Evolutionary conservation across 1,139 yeast genomes (phyloP).

Genomic region (Suhomyces coccinellae): DNA sequence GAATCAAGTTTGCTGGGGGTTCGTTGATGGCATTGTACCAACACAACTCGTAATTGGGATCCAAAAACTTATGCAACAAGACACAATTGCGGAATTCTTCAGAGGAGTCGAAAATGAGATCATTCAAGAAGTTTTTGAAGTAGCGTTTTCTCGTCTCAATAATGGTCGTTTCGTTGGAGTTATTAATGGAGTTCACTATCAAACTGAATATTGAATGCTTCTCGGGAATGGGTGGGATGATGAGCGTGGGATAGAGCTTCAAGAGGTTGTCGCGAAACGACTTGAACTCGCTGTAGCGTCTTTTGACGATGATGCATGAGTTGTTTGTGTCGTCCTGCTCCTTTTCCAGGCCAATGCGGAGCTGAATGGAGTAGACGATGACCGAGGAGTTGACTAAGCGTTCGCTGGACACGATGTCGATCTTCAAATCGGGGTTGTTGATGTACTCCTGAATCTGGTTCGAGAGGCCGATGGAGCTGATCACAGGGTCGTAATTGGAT

Average conservation of each 20-base stretch:
- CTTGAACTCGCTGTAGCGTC: constrained; percentile 57
- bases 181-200: constrained; percentile 42
- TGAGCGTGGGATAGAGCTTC: constrained; percentile 49
- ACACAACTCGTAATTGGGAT: constrained; percentile 49
- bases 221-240: constrained; percentile 60
- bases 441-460: constrained; percentile 35
- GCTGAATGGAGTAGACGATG: constrained; percentile 42
- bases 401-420: constrained; percentile 40
- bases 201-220: constrained; percentile 52
- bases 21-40: constrained; percentile 51
- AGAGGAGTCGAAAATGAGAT: constrained; percentile 33
- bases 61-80: constrained; percentile 45
- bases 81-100: constrained; percentile 30
- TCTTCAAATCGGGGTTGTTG: constrained; percentile 27
- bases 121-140: constrained; percentile 40
- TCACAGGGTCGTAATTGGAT: constrained; percentile 22
- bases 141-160: constrained; percentile 45
- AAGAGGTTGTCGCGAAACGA: constrained; percentile 48
- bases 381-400: constrained; percentile 40
- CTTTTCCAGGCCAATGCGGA: constrained; percentile 18
- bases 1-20: constrained; percentile 45
- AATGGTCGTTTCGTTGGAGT: constrained; percentile 37
- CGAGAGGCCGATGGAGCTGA: constrained; percentile 42
- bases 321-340: constrained; percentile 1
- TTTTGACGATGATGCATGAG: constrained; percentile 36